A percentile compares a stretch with the other conserved stretches of the same genome.
phyloP scores from a whole-genome alignment of 305 asterid species.

The Euphrasia arctica region DNA sequence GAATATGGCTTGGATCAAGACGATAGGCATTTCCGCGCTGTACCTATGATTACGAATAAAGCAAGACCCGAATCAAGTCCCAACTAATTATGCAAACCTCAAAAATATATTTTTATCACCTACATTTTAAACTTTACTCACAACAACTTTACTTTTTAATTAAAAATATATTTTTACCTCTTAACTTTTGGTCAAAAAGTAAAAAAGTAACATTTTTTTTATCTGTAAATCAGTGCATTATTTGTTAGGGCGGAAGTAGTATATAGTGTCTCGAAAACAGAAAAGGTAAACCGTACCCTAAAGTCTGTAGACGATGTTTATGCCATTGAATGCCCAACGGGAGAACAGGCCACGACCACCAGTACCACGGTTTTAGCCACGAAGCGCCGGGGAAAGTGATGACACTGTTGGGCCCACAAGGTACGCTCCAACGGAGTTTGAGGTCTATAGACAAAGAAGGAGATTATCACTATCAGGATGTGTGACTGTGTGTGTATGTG shows the following conservation, averaged over 20 bases:
- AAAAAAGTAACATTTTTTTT: too few species aligned
- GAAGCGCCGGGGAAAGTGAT: slow-evolving; percentile 90
- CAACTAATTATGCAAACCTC: too few species aligned
- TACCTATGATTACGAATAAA: slow-evolving; percentile 46
- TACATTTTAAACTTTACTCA: too few species aligned
- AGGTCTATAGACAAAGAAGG: slow-evolving; percentile 47
- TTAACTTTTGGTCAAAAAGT: too few species aligned
- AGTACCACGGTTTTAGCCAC: slow-evolving; percentile 96
- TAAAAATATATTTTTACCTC: too few species aligned
- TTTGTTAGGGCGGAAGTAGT: too few species aligned
- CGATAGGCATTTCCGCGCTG: slow-evolving; percentile 68
- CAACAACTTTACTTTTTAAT: too few species aligned
- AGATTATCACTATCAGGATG: background rate
- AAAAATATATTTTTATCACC: too few species aligned
- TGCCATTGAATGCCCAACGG: slow-evolving; percentile 94
- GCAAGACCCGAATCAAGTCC: background rate
- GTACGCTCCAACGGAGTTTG: slow-evolving; percentile 84
- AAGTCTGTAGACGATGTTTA: slow-evolving; percentile 58
- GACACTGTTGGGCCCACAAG: slow-evolving; percentile 92
- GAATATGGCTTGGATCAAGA: slow-evolving; percentile 51
- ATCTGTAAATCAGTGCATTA: too few species aligned
- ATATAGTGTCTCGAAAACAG: too few species aligned
- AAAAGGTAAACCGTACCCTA: slow-evolving; percentile 49
- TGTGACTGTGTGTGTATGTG: background rate
- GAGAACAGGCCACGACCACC: slow-evolving; percentile 99